Evolutionary conservation across 1,284 basidiomycete species (phyloP), one percentile per base, ranked within the genome.

Genomic region (Retiboletus fuscus): DNA sequence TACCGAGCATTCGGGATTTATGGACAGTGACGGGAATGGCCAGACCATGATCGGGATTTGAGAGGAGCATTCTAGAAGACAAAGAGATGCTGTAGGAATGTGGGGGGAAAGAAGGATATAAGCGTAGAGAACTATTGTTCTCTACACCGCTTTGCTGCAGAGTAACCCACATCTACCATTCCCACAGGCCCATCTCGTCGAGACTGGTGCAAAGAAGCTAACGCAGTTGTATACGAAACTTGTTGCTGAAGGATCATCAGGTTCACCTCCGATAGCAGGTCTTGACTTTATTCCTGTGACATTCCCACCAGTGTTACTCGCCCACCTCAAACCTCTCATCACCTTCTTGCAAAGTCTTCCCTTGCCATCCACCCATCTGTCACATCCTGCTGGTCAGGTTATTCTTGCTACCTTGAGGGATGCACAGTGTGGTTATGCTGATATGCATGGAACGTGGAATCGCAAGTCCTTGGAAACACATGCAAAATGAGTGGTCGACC

Each of bases 131-230:
- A n/a, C n/a, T n/a, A n/a, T n/a, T n/a, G n/a, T n/a, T n/a, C n/a
- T n/a, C n/a, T n/a, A n/a, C n/a, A n/a, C n/a, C n/a, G n/a, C 34
- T 39, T 39, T 39, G 34, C 24, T 58, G 20, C 64, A 64, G 16
- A 73, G 43, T 15, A 6, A 11, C 12, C 11, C 22, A 47, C 26
- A 11, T 13, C 18, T 6, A 11, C 26, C 4, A 4, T 43, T 18
- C 47, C 15, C 24, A 12, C 71, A 93, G 91, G 92, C 92, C 15
- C 89, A 91, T 62, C 87, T 95, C 5, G 85, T 95, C 13, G 93
- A 94, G 82, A 92, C 92, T 1, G 94, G 94, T 15, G 89, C 90
- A 3, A 94, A 93, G 84, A 94, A 94, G 78, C 85, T 95, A 24
- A 87, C 91, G 0, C 92, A 93, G 75, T 82, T 94, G 10, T 95